phyloP scores from a whole-genome alignment of 306 rosid species.

The Abrus precatorius region DNA sequence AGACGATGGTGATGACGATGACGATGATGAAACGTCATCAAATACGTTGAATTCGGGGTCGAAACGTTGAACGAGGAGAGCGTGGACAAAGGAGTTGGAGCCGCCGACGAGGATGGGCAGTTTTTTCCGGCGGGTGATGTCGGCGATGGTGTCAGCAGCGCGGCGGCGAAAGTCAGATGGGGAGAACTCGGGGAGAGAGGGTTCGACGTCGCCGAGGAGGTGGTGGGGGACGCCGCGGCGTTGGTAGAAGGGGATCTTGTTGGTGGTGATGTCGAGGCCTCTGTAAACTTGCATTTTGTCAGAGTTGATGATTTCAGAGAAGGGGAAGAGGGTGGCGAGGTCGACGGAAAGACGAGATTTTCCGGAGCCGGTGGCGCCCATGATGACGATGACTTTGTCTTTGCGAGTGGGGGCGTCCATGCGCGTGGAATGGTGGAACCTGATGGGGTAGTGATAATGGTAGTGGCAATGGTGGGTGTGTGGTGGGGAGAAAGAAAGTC shows the following conservation, averaged over 20 bases:
- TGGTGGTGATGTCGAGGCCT: slow-evolving; percentile 88
- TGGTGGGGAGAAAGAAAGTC: slow-evolving; percentile 49
- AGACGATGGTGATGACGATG: slow-evolving; percentile 23
- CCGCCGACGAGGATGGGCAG: slow-evolving; percentile 88
- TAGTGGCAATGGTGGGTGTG: slow-evolving; percentile 25
- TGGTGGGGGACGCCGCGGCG: slow-evolving; percentile 77
- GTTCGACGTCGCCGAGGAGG: slow-evolving; percentile 77
- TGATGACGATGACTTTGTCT: slow-evolving; percentile 73
- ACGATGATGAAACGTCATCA: neutral
- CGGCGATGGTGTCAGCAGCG: slow-evolving; percentile 54
- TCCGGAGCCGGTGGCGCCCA: slow-evolving; percentile 94
- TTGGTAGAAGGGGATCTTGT: slow-evolving; percentile 72
- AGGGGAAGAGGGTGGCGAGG: slow-evolving; percentile 69
- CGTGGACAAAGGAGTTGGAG: slow-evolving; percentile 86
- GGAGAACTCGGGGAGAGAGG: slow-evolving; percentile 55
- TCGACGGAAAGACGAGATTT: slow-evolving; percentile 88
- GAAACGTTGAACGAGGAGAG: slow-evolving; percentile 63
- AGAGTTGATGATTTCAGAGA: slow-evolving; percentile 77
- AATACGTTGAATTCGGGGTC: slow-evolving; percentile 60
- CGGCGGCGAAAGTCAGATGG: slow-evolving; percentile 65
- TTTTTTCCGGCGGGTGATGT: slow-evolving; percentile 48
- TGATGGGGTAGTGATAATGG: slow-evolving; percentile 6
- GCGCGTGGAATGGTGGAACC: slow-evolving; percentile 13
- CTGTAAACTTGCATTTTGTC: slow-evolving; percentile 90
- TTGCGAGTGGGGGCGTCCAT: slow-evolving; percentile 63